Evolutionary conservation across 306 rosid genomes (phyloP).

Genomic region (Cicer cuneatum): DNA sequence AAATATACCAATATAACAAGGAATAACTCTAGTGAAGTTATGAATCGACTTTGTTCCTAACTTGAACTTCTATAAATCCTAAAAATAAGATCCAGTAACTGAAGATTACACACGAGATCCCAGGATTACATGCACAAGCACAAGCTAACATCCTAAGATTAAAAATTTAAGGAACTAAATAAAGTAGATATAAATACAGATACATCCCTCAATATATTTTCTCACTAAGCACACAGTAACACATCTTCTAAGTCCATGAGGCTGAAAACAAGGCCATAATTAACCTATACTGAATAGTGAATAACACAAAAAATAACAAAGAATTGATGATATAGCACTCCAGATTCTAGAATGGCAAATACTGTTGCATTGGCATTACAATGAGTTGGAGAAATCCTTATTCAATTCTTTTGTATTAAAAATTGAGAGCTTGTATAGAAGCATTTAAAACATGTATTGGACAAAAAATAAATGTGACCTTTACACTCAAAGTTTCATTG

Average conservation of each 20-base stretch:
- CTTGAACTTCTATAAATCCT: constrained; percentile 1
- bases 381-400: constrained; percentile 23
- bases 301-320: constrained; percentile 20
- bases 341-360: constrained; percentile 24
- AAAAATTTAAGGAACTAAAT: background rate
- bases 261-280: constrained; percentile 31
- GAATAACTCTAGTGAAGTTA: background rate
- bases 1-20: too few relatives aligned
- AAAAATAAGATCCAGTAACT: background rate
- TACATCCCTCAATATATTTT: constrained; percentile 20
- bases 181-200: background rate
- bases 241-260: background rate
- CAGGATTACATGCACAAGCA: background rate
- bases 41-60: background rate
- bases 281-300: background rate
- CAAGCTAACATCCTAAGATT: constrained; percentile 1
- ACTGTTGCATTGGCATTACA: constrained; percentile 27
- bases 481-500: constrained; percentile 44
- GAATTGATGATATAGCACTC: constrained; percentile 10
- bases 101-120: background rate
- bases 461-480: constrained; percentile 50
- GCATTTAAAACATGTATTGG: constrained; percentile 43
- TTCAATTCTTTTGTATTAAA: background rate
- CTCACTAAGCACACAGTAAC: background rate
- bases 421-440: constrained; percentile 25